Percentiles rank a stretch among this genome's conserved stretches.
Conservation (phyloP, 305 asterid species). For the Plantago coronopus region DNA sequence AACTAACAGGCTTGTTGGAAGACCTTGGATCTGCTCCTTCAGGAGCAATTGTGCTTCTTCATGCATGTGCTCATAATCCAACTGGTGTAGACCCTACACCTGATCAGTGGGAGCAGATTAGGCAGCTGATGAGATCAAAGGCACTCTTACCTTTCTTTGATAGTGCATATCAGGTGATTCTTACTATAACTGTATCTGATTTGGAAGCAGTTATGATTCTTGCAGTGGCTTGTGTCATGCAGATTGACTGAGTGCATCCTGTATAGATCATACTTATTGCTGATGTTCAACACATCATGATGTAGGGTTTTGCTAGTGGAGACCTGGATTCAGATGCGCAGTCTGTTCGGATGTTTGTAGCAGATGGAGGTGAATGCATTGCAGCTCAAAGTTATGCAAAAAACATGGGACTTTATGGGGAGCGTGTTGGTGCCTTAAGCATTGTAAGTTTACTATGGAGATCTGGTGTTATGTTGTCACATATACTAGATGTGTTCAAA, state of each 20-base stretch:
- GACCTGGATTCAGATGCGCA: slow-evolving; percentile 70
- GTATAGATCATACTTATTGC: neutral
- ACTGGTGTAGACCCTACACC: slow-evolving; percentile 82
- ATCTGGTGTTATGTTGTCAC: neutral
- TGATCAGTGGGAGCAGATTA: slow-evolving; percentile 74
- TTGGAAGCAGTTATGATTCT: neutral
- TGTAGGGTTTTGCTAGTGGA: slow-evolving; percentile 85
- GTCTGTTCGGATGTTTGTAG: slow-evolving; percentile 64
- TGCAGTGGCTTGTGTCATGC: no score
- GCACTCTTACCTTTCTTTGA: slow-evolving; percentile 72
- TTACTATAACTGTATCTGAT: neutral
- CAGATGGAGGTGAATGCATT: slow-evolving; percentile 79
- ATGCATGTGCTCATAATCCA: slow-evolving; percentile 91
- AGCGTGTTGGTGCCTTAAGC: slow-evolving; percentile 85
- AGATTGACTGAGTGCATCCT: neutral
- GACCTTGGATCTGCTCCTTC: slow-evolving; percentile 62
- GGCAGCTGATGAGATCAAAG: slow-evolving; percentile 65
- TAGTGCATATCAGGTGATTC: slow-evolving; percentile 77
- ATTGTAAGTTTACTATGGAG: slow-evolving; percentile 42
- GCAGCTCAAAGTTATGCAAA: slow-evolving; percentile 83
- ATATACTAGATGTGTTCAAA: no score
- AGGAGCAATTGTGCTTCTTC: slow-evolving; percentile 79
- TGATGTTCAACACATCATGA: slow-evolving; percentile 12
- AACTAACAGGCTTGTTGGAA: slow-evolving; percentile 53
- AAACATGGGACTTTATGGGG: slow-evolving; percentile 80